Evolutionary conservation across 352 stramenopile genomes (phyloP), one percentile per base, ranked within the genome.

Genomic region (Phytophthora parvispora): DNA sequence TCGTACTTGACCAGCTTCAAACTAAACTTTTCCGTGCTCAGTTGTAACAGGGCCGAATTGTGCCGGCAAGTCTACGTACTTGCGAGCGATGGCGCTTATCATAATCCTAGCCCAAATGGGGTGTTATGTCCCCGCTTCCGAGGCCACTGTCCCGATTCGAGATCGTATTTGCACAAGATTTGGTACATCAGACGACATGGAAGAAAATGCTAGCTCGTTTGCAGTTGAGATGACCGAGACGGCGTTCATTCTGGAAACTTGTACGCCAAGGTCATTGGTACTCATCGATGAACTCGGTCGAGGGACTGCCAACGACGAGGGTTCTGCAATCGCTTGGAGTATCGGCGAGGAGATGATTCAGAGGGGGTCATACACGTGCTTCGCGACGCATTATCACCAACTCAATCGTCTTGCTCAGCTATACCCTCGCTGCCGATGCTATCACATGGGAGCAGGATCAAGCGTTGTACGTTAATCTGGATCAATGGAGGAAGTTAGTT

Each of bases 171-270:
- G 97, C 48, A 97, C 94, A 13, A 81, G 94, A 50, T 96, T 98
- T 43, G 93, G 92, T 10, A 98, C 93, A 7, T 94, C 89, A 3
- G 94, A 98, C 52, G 92, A 98, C 58, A 97, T 98, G 85, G 94
- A 98, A 77, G 91, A 97, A 68, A 98, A 98, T 65, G 75, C 94
- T 18, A 98, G 91, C 54, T 97, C 93, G 4, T 98, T 98, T 67
- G 82, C 80, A 12, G 84, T 97, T 27, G 94, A 98, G 59, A 98
- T 98, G 94, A 90, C 84, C 0, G 93, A 98, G 59, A 92, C 83
- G 3, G 89, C 90, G 9, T 96, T 97, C 64, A 94, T 97, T 2
- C 66, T 97, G 20, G 89, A 97, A 61, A 77, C 80, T 6, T 86
- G 81, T 49, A 93, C 88, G 7, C 36, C 72, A 40, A 82, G 56